Evolutionary conservation across 73 alveolate genomes (phyloP).

Genomic region (Tetrahymena borealis): DNA sequence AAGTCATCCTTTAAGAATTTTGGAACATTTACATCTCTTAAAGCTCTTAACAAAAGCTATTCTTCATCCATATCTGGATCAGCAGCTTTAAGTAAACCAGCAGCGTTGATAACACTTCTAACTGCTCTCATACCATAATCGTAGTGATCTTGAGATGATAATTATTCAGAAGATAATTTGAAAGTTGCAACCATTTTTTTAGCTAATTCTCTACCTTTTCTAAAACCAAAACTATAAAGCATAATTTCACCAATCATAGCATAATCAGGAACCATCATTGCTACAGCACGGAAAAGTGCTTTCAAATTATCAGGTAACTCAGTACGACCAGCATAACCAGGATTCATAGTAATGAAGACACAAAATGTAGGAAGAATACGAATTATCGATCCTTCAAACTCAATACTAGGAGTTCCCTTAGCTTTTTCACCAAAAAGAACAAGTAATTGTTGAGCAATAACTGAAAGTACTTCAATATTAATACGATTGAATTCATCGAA

Average conservation of each 20-base stretch:
- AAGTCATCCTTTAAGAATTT: conserved; percentile 77
- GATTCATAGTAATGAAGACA: conserved; percentile 99
- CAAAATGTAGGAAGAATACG: conserved; percentile 97
- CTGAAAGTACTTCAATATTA: conserved; percentile 85
- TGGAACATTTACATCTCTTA: conserved; percentile 97
- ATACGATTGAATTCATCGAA: conserved; percentile 98
- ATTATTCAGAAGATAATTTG: conserved; percentile 96
- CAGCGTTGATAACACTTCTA: conserved; percentile 98
- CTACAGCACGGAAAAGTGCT: conserved; percentile 96
- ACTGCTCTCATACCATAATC: conserved; percentile 99
- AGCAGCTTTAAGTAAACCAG: conserved; percentile 88
- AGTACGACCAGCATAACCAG: conserved; percentile 99
- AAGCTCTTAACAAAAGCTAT: conserved; percentile 88
- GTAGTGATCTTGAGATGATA: conserved; percentile 94
- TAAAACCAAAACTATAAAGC: conserved; percentile 98
- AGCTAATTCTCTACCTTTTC: conserved; percentile 94
- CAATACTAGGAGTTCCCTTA: conserved; percentile 74
- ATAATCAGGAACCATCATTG: conserved; percentile 98
- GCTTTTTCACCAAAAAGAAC: conserved; percentile 84
- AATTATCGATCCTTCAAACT: conserved; percentile 89
- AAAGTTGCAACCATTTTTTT: conserved; percentile 98
- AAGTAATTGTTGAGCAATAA: conserved; percentile 83
- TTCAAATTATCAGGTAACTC: conserved; percentile 97
- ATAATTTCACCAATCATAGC: conserved; percentile 98
- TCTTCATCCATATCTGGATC: conserved; percentile 93